Conservation (phyloP, 805 yeast genomes). For the Yarrowia phangngaensis region DNA sequence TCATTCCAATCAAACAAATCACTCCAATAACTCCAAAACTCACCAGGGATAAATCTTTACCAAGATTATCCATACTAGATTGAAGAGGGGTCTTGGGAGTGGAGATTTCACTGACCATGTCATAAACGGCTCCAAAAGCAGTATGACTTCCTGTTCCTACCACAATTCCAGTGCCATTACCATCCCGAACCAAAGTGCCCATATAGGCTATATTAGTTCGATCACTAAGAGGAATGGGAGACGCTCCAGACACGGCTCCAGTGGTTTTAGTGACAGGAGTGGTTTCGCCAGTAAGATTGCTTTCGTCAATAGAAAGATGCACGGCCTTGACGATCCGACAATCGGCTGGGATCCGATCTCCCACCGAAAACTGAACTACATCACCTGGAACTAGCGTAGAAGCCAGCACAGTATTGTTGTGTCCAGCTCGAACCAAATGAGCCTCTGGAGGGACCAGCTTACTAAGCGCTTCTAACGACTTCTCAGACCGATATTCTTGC, state of each 20-base stretch:
- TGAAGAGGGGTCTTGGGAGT: slow-evolving; percentile 98
- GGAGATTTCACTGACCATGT: slow-evolving; percentile 91
- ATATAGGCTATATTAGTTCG: slow-evolving; percentile 81
- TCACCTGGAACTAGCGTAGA: slow-evolving; percentile 93
- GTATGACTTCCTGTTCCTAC: slow-evolving; percentile 86
- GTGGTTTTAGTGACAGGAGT: slow-evolving; percentile 71
- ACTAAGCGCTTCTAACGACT: slow-evolving; percentile 87
- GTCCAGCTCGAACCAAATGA: slow-evolving; percentile 78
- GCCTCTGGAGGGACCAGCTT: slow-evolving; percentile 96
- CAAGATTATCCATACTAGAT: slow-evolving; percentile 90
- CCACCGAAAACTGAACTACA: slow-evolving; percentile 79
- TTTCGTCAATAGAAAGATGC: slow-evolving; percentile 83
- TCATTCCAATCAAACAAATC: slow-evolving; percentile 84
- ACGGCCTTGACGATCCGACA: slow-evolving; percentile 73
- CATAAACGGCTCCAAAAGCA: slow-evolving; percentile 91
- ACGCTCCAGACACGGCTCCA: slow-evolving; percentile 39
- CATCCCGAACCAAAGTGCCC: slow-evolving; percentile 97
- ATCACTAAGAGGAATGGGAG: slow-evolving; percentile 53
- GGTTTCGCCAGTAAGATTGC: slow-evolving; percentile 93
- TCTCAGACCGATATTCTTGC: slow-evolving; percentile 93
- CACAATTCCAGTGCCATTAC: slow-evolving; percentile 91
- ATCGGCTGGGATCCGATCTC: slow-evolving; percentile 97
- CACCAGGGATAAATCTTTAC: slow-evolving; percentile 80
- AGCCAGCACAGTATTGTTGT: slow-evolving; percentile 78
- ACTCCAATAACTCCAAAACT: slow-evolving; percentile 85